A percentile compares a stretch with the other conserved stretches of the same genome.
phyloP scores from a whole-genome alignment of 75 land plant species.

The Pinus albicaulis region DNA sequence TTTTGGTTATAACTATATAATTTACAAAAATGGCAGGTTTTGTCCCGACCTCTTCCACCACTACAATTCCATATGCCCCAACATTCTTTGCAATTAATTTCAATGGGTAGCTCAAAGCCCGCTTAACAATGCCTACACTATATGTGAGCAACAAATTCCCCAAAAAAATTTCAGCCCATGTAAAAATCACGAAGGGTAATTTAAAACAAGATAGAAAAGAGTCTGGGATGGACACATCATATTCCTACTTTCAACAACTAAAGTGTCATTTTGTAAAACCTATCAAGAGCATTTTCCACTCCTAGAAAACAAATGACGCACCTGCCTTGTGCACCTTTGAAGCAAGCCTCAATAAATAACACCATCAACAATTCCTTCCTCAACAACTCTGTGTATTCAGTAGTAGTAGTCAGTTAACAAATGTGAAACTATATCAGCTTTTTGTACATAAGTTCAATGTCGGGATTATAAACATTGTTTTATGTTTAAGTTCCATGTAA shows the following conservation, averaged over 20 bases:
- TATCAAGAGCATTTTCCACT: not conserved
- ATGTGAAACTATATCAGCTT: not conserved
- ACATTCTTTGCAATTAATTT: conserved; percentile 89
- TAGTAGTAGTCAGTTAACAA: not conserved
- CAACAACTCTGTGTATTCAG: conserved; percentile 72
- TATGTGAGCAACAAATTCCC: conserved; percentile 28
- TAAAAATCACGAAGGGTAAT: not conserved
- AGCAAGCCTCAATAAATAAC: conserved; percentile 80
- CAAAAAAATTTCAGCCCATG: not conserved
- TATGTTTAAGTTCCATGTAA: no score
- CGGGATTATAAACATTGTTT: no score
- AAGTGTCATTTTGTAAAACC: no score
- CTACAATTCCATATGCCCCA: conserved; percentile 77
- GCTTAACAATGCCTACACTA: conserved; percentile 91
- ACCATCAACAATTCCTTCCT: conserved; percentile 93
- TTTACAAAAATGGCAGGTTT: no score
- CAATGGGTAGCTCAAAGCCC: conserved; percentile 74
- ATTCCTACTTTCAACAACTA: no score
- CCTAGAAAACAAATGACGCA: not conserved
- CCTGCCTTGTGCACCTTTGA: conserved; percentile 75
- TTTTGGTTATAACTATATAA: no score
- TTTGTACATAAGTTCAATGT: not conserved
- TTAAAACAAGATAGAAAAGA: no score
- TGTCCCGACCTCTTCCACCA: conserved; percentile 67
- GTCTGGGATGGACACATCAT: not conserved